Base-by-base conservation (phyloP, 208 protist genomes). In the Perkinsela sp. region DNA sequence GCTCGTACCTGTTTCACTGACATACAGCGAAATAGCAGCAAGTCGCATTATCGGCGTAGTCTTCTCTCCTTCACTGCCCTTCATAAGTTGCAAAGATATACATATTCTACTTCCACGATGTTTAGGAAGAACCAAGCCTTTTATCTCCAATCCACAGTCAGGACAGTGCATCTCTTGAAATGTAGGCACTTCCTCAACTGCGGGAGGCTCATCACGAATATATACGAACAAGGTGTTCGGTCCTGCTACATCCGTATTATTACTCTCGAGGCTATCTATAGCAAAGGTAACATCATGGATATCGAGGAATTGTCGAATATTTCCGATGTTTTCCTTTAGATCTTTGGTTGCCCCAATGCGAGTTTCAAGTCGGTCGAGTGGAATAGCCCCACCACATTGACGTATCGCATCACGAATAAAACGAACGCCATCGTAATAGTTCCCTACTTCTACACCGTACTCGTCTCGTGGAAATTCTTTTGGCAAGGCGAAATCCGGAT, bases 261-360 rank as follows among this genome's bases (percentile, higher is more conserved):
- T 74, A 2, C 76, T 77, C 68, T 93, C 85, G 32, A 79, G 75
- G 1, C 13, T 48, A 0, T 71, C 70, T 16, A 93, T 70, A 28
- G 76, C 77, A 70, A 93, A 93, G 22, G 87, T 92, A 0, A 84
- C 83, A 0, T 75, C 78, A 78, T 93, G 88, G 66, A 93, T 88
- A 31, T 82, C 74, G 65, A 93, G 68, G 71, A 93, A 93, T 74
- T 90, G 78, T 22, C 88, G 81, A 74, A 93, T 77, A 73, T 90
- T 81, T 31, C 85, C 85, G 72, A 93, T 90, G 72, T 89, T 77
- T 0, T 79, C 73, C 30, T 84, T 79, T 0, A 77, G 79, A 70
- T 88, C 84, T 32, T 74, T 76, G 68, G 77, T 87, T 1, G 82
- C 81, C 68, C 83, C 77, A n/a, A 93, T 74, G 66, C 85, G 83